phyloP scores from a whole-genome alignment of 2,329 filamentous ascomycete genomes.

The Cadophora malorum region DNA sequence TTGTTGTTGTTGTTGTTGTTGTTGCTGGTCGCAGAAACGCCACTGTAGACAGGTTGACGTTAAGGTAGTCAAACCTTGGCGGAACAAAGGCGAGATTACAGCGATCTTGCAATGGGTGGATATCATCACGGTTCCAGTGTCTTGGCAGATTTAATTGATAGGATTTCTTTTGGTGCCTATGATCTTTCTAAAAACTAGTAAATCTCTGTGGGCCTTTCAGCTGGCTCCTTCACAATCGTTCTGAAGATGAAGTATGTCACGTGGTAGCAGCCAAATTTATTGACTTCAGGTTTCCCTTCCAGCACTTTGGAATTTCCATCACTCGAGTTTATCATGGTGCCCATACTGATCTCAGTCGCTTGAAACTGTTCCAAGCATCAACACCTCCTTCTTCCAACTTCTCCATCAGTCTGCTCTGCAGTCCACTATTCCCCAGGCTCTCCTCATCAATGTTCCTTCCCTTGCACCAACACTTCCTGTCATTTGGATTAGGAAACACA shows the following conservation, averaged over 20 bases:
- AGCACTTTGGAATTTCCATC: too few species aligned
- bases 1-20: too few species aligned
- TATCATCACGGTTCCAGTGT: not conserved
- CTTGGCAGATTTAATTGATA: not conserved
- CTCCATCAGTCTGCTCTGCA: not conserved
- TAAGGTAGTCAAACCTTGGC: too few species aligned
- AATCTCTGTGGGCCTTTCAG: not conserved
- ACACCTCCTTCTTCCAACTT: not conserved
- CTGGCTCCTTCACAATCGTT: not conserved
- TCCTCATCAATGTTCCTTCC: not conserved
- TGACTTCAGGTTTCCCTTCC: too few species aligned
- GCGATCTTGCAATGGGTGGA: not conserved
- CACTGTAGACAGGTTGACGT: too few species aligned
- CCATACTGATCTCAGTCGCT: too few species aligned
- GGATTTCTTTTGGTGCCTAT: not conserved
- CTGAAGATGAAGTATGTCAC: not conserved
- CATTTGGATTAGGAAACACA: not conserved
- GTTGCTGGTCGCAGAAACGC: too few species aligned
- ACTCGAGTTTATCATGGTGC: too few species aligned
- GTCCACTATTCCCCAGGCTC: not conserved
- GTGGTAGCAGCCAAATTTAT: not conserved
- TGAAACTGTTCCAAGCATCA: not conserved
- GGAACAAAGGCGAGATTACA: too few species aligned
- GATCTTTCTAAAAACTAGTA: not conserved
- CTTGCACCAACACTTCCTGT: not conserved